phyloP scores from a whole-genome alignment of 2,329 filamentous ascomycete genomes.

The Akanthomyces uredinophilus region DNA sequence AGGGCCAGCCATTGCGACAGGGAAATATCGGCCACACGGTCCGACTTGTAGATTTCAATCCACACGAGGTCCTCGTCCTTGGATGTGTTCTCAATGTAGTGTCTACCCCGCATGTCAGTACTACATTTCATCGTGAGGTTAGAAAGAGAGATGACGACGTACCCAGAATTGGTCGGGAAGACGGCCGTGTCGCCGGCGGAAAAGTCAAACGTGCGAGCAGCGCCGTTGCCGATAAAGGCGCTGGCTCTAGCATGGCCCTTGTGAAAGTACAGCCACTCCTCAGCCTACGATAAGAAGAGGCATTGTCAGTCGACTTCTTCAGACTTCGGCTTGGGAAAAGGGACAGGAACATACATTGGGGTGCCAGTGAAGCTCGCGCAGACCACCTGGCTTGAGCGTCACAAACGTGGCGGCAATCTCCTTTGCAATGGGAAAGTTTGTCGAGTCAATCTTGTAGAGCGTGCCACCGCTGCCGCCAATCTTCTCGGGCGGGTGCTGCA shows the following conservation, averaged over 20 bases:
- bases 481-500: conserved; percentile 49
- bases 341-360: conserved; percentile 57
- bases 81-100: conserved; percentile 66
- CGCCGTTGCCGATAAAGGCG: conserved; percentile 57
- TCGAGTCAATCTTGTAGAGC: conserved; percentile 60
- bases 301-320: neutral
- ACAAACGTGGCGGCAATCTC: conserved; percentile 63
- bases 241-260: conserved; percentile 56
- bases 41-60: conserved; percentile 66
- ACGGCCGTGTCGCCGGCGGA: conserved; percentile 61
- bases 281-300: conserved; percentile 43
- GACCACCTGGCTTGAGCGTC: conserved; percentile 55
- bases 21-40: conserved; percentile 61
- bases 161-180: conserved; percentile 60
- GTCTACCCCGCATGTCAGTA: conserved; percentile 31
- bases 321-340: neutral
- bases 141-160: conserved; percentile 21
- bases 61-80: conserved; percentile 59
- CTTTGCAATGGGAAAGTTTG: conserved; percentile 60
- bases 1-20: conserved; percentile 65
- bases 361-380: conserved; percentile 67
- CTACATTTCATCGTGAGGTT: neutral
- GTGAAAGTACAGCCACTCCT: conserved; percentile 70
- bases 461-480: conserved; percentile 58
- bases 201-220: conserved; percentile 63